A percentile compares a stretch with the other conserved stretches of the same genome.
These are phyloP conservation scores for Suillus ampliporus DNA, from an alignment of 768 basidiomycete species.

Conservation along the genomic window DNA sequence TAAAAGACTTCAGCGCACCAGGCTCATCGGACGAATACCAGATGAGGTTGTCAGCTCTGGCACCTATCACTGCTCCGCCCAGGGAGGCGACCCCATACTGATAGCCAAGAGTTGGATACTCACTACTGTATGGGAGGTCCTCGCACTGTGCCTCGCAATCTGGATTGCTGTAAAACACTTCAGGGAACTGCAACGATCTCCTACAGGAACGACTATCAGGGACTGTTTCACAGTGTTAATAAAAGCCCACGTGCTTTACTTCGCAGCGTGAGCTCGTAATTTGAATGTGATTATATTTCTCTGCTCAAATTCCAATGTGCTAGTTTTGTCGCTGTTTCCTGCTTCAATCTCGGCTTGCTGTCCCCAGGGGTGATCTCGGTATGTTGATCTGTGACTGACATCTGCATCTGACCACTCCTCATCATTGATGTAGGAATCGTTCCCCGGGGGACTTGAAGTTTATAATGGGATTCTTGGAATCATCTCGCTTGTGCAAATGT, in stretches of 20 bases:
- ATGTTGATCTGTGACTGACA: not conserved
- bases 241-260: not conserved
- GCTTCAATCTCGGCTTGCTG: not conserved
- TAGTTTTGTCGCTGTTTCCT: not conserved
- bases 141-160: not conserved
- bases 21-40: not conserved
- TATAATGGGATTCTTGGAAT: not conserved
- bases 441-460: not conserved
- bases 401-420: not conserved
- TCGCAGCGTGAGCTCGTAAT: not conserved
- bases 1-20: not conserved
- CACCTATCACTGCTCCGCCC: not conserved
- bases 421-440: not conserved
- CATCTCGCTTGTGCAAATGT: not conserved
- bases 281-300: not conserved
- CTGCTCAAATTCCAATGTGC: not conserved
- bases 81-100: not conserved
- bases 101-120: not conserved
- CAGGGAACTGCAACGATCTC: not conserved
- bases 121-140: not conserved
- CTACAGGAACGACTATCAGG: not conserved
- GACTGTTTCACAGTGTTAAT: not conserved
- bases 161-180: not conserved
- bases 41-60: not conserved
- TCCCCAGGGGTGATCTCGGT: not conserved